Conservation (phyloP, 164 flowering plant genomes). For the Cinnamomum chago region DNA sequence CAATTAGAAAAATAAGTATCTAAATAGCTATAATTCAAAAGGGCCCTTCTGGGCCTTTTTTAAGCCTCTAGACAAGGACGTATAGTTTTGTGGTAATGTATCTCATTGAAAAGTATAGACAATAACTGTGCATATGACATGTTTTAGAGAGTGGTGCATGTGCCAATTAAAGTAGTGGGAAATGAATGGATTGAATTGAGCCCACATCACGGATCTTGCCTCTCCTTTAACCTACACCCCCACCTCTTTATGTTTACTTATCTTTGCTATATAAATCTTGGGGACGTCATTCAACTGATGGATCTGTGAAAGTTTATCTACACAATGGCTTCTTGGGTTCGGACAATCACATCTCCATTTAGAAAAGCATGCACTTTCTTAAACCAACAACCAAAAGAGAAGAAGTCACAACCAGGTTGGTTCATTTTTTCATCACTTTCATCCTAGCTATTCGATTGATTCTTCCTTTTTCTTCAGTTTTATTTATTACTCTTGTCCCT, state of each 20-base stretch:
- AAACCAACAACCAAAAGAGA: constrained; percentile 18
- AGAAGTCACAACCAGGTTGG: constrained; percentile 26
- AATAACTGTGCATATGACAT: background rate
- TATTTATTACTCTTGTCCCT: too few species aligned
- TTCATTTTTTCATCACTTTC: background rate
- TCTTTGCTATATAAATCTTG: background rate
- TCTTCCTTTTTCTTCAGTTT: too few species aligned
- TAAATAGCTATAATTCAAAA: background rate
- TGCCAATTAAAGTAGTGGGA: background rate
- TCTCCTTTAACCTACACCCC: constrained; percentile 7
- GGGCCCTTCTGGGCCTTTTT: background rate
- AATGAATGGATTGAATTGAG: background rate
- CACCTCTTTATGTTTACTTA: background rate
- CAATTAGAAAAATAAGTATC: too few species aligned
- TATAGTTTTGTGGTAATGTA: background rate
- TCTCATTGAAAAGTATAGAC: background rate
- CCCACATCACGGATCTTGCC: constrained; percentile 28
- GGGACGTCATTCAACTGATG: background rate
- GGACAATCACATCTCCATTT: constrained; percentile 65
- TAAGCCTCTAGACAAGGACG: background rate
- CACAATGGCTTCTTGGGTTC: constrained; percentile 54
- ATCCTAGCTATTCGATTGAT: background rate
- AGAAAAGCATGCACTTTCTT: constrained; percentile 60
- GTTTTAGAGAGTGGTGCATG: background rate
- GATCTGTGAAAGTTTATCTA: background rate